Base-by-base conservation (phyloP, 202 grass and related monocot genomes). In the Setaria viridis region DNA sequence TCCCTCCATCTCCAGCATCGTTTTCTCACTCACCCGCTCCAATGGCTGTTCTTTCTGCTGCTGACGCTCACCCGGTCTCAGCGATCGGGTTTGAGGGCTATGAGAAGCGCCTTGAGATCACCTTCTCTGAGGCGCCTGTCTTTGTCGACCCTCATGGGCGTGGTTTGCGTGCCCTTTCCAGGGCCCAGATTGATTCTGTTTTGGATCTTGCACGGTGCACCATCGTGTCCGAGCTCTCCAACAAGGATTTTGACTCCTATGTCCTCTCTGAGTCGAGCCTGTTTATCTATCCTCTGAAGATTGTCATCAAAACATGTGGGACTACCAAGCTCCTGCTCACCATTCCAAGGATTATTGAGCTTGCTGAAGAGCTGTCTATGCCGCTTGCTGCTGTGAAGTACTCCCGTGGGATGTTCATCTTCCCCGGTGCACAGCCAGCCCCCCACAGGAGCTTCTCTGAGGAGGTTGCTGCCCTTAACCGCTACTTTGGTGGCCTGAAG, bases 201-300 rank as follows among this genome's bases (percentile, higher is more conserved):
- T 82, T 99, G 46, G 90, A 99, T 84, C 80, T 96, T 80, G 97
- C 97, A 71, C 87, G 76, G 58, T 99, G 97, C 88, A 99, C 93
- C 46, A 94, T 99, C 35, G 93, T 99, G 80, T 96, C 92, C 6
- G 88, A 99, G 82, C 97, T 99, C 87, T 96, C 97, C 39, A 96
- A 96, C 86, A 89, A 94, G 82, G 90, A 96, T 25, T 99, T 92
- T 0, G 97, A 99, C 83, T 99, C 97, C 11, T 99, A 99, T 49
- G 92, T 99, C 25, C 97, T 99, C 25, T 99, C 93, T 72, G 97
- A 99, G 85, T 99, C 97, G 1, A 99, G 97, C 82, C 83, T 99
- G 9, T 99, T 99, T 70, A 91, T 99, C 66, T 99, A 96, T 50
- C 89, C 88, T 20, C 85, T 85, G 55, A 96, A 99, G 88, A 63